These are phyloP conservation scores for Malus domestica DNA, from an alignment of 306 rosid species.

Conservation along the genomic window ASM211411v1 NC_041793.1:31263001-31263500, in stretches of 20 bases:
- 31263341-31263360: too few species aligned
- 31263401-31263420: conserved; percentile 33
- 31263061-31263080: conserved; percentile 73
- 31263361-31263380: background rate
- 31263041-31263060: conserved; percentile 52
- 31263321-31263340: too few species aligned
- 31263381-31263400: conserved; percentile 21
- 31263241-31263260: too few species aligned
- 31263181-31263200: background rate
- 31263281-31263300: background rate
- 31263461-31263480: conserved; percentile 21
- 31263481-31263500: conserved; percentile 33
- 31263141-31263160: background rate
- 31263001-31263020: conserved; percentile 37
- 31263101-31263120: background rate
- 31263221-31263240: too few species aligned
- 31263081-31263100: conserved; percentile 53
- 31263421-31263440: conserved; percentile 37
- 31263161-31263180: background rate
- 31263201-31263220: background rate
- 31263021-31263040: conserved; percentile 27
- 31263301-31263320: background rate
- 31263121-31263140: background rate
- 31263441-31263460: conserved; percentile 40
- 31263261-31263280: background rate